These are phyloP conservation scores for Arthrobotrys sinensis DNA, from an alignment of 2,329 filamentous ascomycete genomes.

Conservation along the genomic window DNA sequence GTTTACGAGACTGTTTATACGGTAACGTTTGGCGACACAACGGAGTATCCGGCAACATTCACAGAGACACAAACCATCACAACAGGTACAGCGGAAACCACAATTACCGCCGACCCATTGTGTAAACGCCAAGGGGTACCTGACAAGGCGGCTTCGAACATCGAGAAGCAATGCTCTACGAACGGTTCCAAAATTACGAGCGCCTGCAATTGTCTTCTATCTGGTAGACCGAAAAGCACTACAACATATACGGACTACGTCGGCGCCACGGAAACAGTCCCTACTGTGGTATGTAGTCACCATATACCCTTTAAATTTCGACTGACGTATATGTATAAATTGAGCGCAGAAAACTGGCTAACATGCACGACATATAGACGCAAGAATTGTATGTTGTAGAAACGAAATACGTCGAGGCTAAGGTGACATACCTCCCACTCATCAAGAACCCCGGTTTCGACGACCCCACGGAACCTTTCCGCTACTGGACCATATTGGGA, in stretches of 20 bases:
- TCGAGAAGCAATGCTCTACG: constrained; percentile 25
- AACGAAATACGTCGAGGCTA: constrained; percentile 27
- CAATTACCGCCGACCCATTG: constrained; percentile 2
- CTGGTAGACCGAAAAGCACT: constrained; percentile 1
- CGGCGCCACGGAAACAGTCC: background rate
- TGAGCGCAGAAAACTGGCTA: background rate
- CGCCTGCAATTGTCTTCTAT: constrained; percentile 25
- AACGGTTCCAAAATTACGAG: constrained; percentile 15
- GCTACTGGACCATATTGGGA: constrained; percentile 7
- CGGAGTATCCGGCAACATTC: constrained; percentile 3
- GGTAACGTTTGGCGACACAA: constrained; percentile 11
- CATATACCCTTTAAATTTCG: background rate
- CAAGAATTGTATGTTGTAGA: background rate
- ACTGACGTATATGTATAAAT: background rate
- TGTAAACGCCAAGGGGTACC: constrained; percentile 13
- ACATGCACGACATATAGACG: background rate
- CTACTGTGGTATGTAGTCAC: constrained; percentile 8
- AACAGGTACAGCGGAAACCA: constrained; percentile 15
- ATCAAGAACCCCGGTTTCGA: constrained; percentile 30
- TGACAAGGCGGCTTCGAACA: constrained; percentile 26
- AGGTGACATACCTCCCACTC: constrained; percentile 19
- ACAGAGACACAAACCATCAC: constrained; percentile 17
- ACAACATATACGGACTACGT: background rate
- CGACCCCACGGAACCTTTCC: constrained; percentile 12
- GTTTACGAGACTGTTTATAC: constrained; percentile 7